Evolutionary conservation across 2,329 filamentous ascomycete species (phyloP).

Genomic region (Emmonsiellopsis sp.): DNA sequence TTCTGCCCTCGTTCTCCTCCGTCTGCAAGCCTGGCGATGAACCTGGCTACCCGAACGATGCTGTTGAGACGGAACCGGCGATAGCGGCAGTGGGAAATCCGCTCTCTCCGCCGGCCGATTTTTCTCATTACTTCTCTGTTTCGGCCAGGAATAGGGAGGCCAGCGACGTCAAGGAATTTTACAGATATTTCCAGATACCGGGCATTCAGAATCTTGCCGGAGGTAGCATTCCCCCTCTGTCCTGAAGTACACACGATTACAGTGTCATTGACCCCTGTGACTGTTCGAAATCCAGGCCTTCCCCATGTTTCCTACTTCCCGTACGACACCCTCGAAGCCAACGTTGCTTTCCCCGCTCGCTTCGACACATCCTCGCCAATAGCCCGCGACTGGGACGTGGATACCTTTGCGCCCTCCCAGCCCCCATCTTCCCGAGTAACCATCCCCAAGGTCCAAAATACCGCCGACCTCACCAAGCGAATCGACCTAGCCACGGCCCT

Average conservation of each 20-base stretch:
- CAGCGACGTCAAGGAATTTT: slow-evolving; percentile 69
- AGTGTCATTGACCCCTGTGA: slow-evolving; percentile 4
- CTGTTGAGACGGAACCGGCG: background rate
- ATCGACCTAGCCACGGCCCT: slow-evolving; percentile 75
- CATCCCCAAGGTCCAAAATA: slow-evolving; percentile 59
- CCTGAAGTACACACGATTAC: slow-evolving; percentile 36
- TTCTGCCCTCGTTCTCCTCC: background rate
- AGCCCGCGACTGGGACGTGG: slow-evolving; percentile 27
- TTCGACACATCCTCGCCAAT: slow-evolving; percentile 40
- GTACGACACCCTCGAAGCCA: slow-evolving; percentile 81
- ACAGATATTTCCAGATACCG: slow-evolving; percentile 68
- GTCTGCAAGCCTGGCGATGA: background rate
- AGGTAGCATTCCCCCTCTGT: slow-evolving; percentile 34
- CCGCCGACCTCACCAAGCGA: slow-evolving; percentile 53
- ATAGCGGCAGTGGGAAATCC: background rate
- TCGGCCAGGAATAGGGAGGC: slow-evolving; percentile 55
- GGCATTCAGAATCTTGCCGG: slow-evolving; percentile 55
- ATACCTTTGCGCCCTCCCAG: slow-evolving; percentile 25
- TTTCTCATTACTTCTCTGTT: slow-evolving; percentile 70
- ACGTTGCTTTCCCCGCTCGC: slow-evolving; percentile 64
- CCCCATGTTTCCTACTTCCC: slow-evolving; percentile 78
- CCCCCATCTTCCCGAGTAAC: slow-evolving; percentile 46
- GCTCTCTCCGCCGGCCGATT: slow-evolving; percentile 50
- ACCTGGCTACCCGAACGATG: background rate
- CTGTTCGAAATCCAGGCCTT: slow-evolving; percentile 47